Evolutionary conservation across 192 early-diverging fungal genomes (phyloP), one percentile per base, ranked within the genome.

Genomic region (Coemansia sp.): DNA sequence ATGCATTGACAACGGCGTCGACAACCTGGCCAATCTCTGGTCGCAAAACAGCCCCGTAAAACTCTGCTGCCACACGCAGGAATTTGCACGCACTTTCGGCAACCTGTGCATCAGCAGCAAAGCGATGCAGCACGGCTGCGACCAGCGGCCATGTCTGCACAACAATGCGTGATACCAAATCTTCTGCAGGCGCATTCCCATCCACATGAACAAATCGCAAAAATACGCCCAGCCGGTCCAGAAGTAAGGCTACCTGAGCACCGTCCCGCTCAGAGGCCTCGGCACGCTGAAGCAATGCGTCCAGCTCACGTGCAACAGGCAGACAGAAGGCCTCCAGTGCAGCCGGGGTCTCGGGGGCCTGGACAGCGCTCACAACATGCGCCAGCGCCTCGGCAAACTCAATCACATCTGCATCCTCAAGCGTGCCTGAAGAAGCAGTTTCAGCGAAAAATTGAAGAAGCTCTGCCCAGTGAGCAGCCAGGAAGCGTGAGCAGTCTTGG

Each of bases 301-400:
- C 73, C 20, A 80, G 68, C 55, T 73, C 69, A 11, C 72, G 68
- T 51, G 63, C 69, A n/a, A 70, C 60, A 4, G 78, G 75, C 75
- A 81, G 58, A 66, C 74, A 69, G 61, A 82, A 74, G 12, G 73
- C 48, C 60, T 82, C 75, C n/a, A 82, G 68, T 10, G 79, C 79
- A 8, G 67, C 34, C 5, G 75, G 25, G 10, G 75, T 73, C 57
- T 68, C 67, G 0, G 67, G 75, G 22, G 64, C 70, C 6, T 92
- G 92, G 20, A 95, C 88, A 6, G 89, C 91, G n/a, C 85, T 88
- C 40, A 96, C 82, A 12, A 97, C 89, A 58, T 95, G 90, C 0
- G 96, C 90, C 38, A 99, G 87, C 1, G 92, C 97, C 63, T 92
- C 90, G 0, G 93, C 92, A 11, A 99, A 85, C 49, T 96, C 93